Evolutionary conservation across 169 alveolate species (phyloP), one percentile per base, ranked within the genome.

Genomic region (Plasmodium cynomolgi): DNA sequence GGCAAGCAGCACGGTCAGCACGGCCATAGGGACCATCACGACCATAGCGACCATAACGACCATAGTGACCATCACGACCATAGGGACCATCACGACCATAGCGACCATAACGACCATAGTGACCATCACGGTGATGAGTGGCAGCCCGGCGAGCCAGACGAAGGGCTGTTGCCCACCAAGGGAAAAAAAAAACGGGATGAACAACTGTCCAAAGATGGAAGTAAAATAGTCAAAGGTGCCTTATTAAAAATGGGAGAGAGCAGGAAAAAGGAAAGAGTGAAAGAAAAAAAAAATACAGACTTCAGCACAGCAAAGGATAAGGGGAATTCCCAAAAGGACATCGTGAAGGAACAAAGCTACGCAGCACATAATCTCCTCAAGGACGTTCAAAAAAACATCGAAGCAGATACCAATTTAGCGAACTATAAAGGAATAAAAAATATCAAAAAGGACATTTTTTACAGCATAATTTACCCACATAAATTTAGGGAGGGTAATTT

Each of bases 391-490:
- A 34, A 33, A 71, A 23, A 26, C 77, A 39, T 84, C 33, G 72
- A 37, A 31, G n/a, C 17, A 34, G 39, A 71, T 62, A 83, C 13
- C 20, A 77, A 54, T 34, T 88, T 88, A 88, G 34, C 3, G 15
- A 79, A 54, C 29, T 88, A 79, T 80, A 88, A 88, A 58, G 94
- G 94, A 56, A 88, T 88, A 20, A 29, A 80, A 20, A 71, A 88
- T 88, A 79, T 88, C 68, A 88, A 88, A 80, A 88, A 80, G 26
- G 94, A 88, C 33, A 79, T 88, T 56, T 81, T 58, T 31, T 88
- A 80, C 72, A 88, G 94, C 47, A 88, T 88, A 79, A 81, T 88
- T 34, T 88, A 88, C 81, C 94, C 94, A 13, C 81, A 79, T 50
- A 88, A 79, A 79, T 88, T 31, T 88, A 54, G 90, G 81, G 33